These are phyloP conservation scores for Auricularia auricula-judae DNA, from an alignment of 768 basidiomycete species.

Conservation along the genomic window DNA sequence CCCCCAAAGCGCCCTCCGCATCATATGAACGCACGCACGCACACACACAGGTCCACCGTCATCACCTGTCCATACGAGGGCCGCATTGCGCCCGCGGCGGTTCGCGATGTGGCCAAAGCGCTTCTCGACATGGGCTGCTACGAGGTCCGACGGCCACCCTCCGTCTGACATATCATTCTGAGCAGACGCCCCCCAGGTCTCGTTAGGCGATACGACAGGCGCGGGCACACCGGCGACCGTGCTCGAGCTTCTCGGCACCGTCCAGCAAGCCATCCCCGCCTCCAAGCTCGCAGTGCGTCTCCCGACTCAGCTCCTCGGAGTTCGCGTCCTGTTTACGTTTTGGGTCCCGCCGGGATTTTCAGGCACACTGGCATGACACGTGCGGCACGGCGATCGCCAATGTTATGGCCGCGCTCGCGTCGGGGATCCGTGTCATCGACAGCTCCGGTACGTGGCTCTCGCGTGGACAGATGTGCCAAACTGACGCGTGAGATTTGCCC, in stretches of 20 bases:
- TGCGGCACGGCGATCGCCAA: conserved; percentile 77
- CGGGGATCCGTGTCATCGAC: conserved; percentile 73
- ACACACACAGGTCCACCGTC: conserved; percentile 21
- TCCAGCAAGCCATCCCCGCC: conserved; percentile 49
- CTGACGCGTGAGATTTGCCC: neutral
- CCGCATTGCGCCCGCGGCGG: conserved; percentile 47
- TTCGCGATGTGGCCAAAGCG: conserved; percentile 58
- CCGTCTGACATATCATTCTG: neutral
- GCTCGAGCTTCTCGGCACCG: conserved; percentile 55
- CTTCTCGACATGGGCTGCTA: conserved; percentile 88
- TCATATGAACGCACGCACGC: neutral
- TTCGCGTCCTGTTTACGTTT: neutral
- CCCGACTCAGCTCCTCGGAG: neutral
- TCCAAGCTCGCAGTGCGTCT: conserved; percentile 51
- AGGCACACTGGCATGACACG: conserved; percentile 73
- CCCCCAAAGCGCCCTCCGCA: neutral
- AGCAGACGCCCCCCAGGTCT: conserved; percentile 14
- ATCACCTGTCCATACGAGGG: conserved; percentile 86
- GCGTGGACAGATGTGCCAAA: neutral
- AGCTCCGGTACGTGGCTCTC: conserved; percentile 14
- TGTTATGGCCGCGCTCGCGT: conserved; percentile 54
- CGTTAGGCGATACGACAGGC: conserved; percentile 87
- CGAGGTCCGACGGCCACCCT: conserved; percentile 37
- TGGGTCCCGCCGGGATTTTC: neutral
- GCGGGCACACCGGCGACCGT: conserved; percentile 67